phyloP scores from a whole-genome alignment of 2,329 filamentous ascomycete genomes.

The Colletotrichum sansevieriae region DNA sequence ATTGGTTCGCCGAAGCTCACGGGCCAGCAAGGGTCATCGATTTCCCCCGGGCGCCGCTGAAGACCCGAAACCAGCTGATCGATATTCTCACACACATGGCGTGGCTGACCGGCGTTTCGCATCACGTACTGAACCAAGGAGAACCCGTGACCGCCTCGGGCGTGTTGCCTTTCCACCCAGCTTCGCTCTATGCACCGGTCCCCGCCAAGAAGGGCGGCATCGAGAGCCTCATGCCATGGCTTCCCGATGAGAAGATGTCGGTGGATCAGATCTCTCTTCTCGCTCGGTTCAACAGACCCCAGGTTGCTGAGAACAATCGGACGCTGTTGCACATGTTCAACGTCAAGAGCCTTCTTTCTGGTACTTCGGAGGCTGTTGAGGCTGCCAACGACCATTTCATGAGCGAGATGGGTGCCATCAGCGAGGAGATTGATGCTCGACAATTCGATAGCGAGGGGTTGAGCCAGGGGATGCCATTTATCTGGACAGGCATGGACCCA shows the following conservation, averaged over 20 bases:
- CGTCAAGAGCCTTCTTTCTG: background rate
- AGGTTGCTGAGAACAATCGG: background rate
- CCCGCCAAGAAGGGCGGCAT: background rate
- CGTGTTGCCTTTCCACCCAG: background rate
- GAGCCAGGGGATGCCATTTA: constrained; percentile 61
- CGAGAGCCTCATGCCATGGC: background rate
- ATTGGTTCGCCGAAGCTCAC: background rate
- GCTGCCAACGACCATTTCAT: background rate
- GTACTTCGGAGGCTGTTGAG: background rate
- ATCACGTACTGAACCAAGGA: background rate
- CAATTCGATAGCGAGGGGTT: constrained; percentile 58
- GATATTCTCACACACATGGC: background rate
- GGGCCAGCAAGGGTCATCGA: background rate
- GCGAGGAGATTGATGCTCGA: constrained; percentile 38
- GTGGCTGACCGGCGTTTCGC: background rate
- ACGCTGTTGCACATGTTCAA: background rate
- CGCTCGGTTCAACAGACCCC: background rate
- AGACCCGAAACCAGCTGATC: background rate
- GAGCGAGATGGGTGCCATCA: background rate
- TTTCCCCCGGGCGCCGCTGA: background rate
- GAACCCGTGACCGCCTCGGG: background rate
- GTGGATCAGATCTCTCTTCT: background rate
- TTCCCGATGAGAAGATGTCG: background rate
- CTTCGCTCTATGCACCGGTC: background rate
- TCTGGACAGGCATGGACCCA: constrained; percentile 46